These are phyloP conservation scores for Tricholoma hemisulphureum DNA, from an alignment of 768 basidiomycete genomes.

Conservation along the genomic window DNA sequence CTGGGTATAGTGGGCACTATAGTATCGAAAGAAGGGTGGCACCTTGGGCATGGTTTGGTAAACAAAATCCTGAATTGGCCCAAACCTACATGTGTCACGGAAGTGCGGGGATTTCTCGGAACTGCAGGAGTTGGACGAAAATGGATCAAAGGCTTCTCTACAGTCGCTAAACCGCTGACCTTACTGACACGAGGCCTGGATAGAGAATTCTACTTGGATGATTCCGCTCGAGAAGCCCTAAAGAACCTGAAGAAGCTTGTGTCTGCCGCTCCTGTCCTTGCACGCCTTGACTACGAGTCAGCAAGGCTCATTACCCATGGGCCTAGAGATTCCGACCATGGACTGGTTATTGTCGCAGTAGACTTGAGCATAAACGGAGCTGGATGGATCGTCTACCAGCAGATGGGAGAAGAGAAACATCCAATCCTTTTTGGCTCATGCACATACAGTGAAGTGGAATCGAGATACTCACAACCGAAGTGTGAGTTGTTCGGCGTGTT, in stretches of 20 bases:
- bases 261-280: conserved; percentile 24
- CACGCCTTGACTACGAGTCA: conserved; percentile 30
- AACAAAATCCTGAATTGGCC: conserved; percentile 30
- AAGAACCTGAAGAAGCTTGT: conserved; percentile 22
- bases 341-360: conserved; percentile 33
- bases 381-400: conserved; percentile 35
- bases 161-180: conserved; percentile 26
- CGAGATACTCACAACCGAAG: too few relatives aligned
- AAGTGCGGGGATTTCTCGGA: conserved; percentile 27
- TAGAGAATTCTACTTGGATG: conserved; percentile 25
- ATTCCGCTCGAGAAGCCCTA: conserved; percentile 23
- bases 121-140: conserved; percentile 15
- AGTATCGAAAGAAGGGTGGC: conserved; percentile 28
- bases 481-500: conserved; percentile 39
- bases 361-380: conserved; percentile 33
- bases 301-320: neutral
- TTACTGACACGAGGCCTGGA: conserved; percentile 8
- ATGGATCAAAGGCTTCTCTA: conserved; percentile 25
- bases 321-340: conserved; percentile 7
- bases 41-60: conserved; percentile 21
- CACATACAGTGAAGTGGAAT: conserved; percentile 27
- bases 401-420: conserved; percentile 16
- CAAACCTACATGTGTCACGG: neutral
- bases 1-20: conserved; percentile 31
- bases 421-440: too few relatives aligned